Percentiles rank a stretch among this genome's conserved stretches.
phyloP scores from a whole-genome alignment of 768 basidiomycete species.

The Boletus pseudo-olivaceus region DNA sequence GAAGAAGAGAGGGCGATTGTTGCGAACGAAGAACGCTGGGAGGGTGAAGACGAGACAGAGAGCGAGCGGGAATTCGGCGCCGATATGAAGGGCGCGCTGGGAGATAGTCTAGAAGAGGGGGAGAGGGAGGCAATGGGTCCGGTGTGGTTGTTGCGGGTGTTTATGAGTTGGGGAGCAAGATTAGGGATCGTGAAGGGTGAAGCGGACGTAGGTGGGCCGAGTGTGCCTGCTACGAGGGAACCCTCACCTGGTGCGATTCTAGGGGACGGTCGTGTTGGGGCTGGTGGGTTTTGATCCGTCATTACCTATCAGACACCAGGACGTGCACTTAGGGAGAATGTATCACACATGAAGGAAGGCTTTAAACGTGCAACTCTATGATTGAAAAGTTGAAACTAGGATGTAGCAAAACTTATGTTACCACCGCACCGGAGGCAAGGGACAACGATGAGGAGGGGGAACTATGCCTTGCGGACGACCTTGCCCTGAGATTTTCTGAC shows the following conservation, averaged over 20 bases:
- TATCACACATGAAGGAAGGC: conserved; percentile 13
- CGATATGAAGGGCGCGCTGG: conserved; percentile 10
- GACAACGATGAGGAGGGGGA: not conserved
- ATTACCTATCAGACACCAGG: conserved; percentile 6
- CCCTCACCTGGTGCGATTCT: conserved; percentile 12
- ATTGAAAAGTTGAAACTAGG: conserved; percentile 6
- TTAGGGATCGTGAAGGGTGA: conserved; percentile 44
- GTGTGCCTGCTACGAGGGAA: conserved; percentile 14
- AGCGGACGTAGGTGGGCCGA: conserved; percentile 16
- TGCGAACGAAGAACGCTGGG: conserved; percentile 28
- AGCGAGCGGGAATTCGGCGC: conserved; percentile 28
- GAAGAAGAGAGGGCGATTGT: conserved; percentile 57
- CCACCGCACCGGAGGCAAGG: not conserved
- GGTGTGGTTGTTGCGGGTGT: conserved; percentile 73
- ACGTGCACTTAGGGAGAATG: not conserved
- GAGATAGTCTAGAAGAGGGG: conserved; percentile 32
- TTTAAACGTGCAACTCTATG: conserved; percentile 8
- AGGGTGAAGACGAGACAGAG: conserved; percentile 29
- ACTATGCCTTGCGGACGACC: conserved; percentile 34
- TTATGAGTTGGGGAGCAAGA: conserved; percentile 72
- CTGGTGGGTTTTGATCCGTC: conserved; percentile 12
- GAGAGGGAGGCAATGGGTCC: conserved; percentile 61
- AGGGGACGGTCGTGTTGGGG: conserved; percentile 2
- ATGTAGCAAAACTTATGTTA: not conserved
- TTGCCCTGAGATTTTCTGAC: conserved; percentile 71